Percentiles rank a stretch among this genome's conserved stretches.
Conservation (phyloP, 148 eudicot genomes). For the Rhododendron molle region DNA sequence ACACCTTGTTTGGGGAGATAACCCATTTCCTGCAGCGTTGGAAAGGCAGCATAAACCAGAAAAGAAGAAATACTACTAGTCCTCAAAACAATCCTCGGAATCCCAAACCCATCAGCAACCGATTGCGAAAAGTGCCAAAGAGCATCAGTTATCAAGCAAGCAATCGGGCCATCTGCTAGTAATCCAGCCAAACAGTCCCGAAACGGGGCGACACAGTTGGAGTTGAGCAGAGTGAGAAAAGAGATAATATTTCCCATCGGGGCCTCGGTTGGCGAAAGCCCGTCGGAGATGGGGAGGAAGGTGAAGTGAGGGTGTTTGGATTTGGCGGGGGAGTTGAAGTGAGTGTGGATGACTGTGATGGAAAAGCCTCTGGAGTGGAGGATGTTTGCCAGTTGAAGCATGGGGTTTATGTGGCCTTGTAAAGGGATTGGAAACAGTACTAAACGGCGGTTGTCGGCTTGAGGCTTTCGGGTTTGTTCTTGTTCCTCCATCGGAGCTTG, state of each 20-base stretch:
- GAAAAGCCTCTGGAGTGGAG: conserved; percentile 25
- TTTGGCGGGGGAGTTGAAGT: conserved; percentile 21
- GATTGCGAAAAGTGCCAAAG: conserved; percentile 22
- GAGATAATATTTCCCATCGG: conserved; percentile 12
- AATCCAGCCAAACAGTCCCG: conserved; percentile 26
- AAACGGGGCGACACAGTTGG: conserved; percentile 32
- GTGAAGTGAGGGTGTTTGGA: conserved; percentile 24
- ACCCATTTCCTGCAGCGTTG: conserved; percentile 33
- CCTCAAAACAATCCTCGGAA: conserved; percentile 56
- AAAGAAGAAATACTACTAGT: conserved; percentile 38
- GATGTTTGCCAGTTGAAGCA: conserved; percentile 26
- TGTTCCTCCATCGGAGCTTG: background rate
- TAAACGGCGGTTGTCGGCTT: background rate
- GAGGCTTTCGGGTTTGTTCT: background rate
- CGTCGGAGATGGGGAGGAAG: conserved; percentile 36
- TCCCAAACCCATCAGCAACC: conserved; percentile 42
- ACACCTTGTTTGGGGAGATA: conserved; percentile 43
- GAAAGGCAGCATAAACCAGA: conserved; percentile 25
- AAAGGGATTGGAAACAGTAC: conserved; percentile 20
- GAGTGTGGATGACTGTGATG: conserved; percentile 15
- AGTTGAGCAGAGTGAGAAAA: conserved; percentile 26
- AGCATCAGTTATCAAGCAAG: conserved; percentile 57
- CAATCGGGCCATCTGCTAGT: conserved; percentile 12
- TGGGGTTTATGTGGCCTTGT: conserved; percentile 30
- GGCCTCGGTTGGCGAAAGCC: conserved; percentile 22